phyloP scores from a whole-genome alignment of 257 asterid genomes.

The Lycium ferocissimum region DNA sequence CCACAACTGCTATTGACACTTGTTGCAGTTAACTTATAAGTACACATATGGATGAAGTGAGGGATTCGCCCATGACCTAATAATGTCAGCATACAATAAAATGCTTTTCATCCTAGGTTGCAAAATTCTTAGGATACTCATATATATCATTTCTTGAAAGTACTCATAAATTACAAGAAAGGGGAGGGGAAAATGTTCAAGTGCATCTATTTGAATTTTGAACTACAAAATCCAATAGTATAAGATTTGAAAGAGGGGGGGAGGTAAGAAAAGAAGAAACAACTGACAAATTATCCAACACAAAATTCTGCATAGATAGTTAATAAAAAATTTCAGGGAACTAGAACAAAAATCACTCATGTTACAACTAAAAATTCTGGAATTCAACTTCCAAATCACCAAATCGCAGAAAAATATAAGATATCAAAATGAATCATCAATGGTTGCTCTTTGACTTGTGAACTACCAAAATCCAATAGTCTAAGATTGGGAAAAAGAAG shows the following conservation, averaged over 20 bases:
- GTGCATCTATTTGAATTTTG: not conserved
- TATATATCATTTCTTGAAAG: not conserved
- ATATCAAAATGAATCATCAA: not conserved
- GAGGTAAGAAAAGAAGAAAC: too few species aligned
- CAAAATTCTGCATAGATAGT: not conserved
- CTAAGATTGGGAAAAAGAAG: not conserved
- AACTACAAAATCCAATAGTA: not conserved
- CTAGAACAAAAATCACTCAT: not conserved
- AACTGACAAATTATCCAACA: not conserved
- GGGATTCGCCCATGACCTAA: too few species aligned
- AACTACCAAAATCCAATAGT: not conserved
- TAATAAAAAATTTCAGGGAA: not conserved
- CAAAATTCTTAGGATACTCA: not conserved
- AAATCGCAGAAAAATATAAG: not conserved
- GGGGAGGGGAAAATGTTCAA: not conserved
- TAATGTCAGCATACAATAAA: too few species aligned
- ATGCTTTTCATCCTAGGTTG: too few species aligned
- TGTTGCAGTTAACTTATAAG: too few species aligned
- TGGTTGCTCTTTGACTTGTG: not conserved
- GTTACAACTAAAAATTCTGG: constrained; percentile 5
- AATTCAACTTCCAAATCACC: not conserved
- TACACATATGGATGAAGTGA: too few species aligned
- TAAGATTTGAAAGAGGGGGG: not conserved
- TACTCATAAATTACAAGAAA: not conserved
- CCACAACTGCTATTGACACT: too few species aligned